Evolutionary conservation across 2,329 filamentous ascomycete genomes (phyloP).

Genomic region (Hypoxylon sp.): DNA sequence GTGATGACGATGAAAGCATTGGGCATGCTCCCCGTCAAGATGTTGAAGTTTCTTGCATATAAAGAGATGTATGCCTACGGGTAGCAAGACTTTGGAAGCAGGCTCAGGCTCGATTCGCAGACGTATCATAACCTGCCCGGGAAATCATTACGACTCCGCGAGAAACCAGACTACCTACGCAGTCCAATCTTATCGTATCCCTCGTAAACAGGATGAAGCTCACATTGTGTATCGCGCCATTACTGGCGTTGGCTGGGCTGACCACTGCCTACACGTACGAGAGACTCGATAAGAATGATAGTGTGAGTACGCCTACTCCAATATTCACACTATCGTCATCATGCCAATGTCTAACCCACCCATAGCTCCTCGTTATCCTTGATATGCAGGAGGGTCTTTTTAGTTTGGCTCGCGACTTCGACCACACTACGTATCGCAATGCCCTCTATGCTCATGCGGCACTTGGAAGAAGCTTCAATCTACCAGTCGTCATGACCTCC

Average conservation of each 20-base stretch:
- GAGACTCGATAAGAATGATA: constrained; percentile 48
- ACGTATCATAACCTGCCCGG: too few relatives aligned
- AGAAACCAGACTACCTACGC: too few relatives aligned
- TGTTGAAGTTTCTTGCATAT: not conserved
- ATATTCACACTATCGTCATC: too few relatives aligned
- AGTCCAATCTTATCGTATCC: too few relatives aligned
- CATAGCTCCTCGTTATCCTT: constrained; percentile 63
- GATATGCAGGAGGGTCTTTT: constrained; percentile 69
- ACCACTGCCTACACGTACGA: constrained; percentile 44
- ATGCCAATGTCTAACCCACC: constrained; percentile 39
- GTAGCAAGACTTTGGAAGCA: too few relatives aligned
- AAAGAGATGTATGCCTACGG: not conserved
- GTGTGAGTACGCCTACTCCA: constrained; percentile 30
- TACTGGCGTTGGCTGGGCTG: constrained; percentile 19
- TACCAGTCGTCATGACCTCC: constrained; percentile 75
- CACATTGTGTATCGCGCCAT: not conserved
- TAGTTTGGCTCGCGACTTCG: constrained; percentile 70
- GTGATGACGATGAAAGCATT: constrained; percentile 6
- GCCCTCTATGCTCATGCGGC: constrained; percentile 74
- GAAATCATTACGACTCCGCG: too few relatives aligned
- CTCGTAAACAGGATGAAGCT: constrained; percentile 28
- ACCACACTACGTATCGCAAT: constrained; percentile 70
- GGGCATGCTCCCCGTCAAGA: too few relatives aligned
- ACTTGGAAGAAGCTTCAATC: constrained; percentile 70
- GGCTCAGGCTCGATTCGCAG: too few relatives aligned